These are phyloP conservation scores for Saturnispora kantuleensis DNA, from an alignment of 805 yeast species.

Conservation along the genomic window DNA sequence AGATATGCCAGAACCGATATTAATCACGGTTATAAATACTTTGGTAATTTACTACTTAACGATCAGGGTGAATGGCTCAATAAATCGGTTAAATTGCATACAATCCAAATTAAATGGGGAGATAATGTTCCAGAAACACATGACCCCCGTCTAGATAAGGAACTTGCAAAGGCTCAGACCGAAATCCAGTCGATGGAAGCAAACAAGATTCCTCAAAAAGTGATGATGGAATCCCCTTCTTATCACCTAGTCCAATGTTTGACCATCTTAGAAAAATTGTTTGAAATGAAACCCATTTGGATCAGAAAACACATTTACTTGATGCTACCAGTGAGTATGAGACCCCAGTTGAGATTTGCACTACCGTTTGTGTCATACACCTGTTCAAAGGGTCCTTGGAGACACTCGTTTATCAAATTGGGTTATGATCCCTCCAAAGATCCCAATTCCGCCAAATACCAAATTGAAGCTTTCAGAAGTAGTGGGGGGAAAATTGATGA, in stretches of 20 bases:
- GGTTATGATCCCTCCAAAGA: conserved; percentile 71
- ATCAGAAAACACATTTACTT: conserved; percentile 61
- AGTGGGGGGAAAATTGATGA: conserved; percentile 19
- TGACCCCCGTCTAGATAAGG: conserved; percentile 38
- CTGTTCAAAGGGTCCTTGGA: conserved; percentile 89
- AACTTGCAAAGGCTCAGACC: conserved; percentile 28
- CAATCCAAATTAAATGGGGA: conserved; percentile 43
- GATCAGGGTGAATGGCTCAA: conserved; percentile 47
- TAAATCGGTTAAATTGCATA: conserved; percentile 38
- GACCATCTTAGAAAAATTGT: conserved; percentile 36
- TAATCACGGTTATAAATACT: conserved; percentile 71
- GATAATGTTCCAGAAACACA: conserved; percentile 40
- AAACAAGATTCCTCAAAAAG: conserved; percentile 14
- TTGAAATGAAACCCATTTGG: conserved; percentile 75
- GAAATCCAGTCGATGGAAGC: conserved; percentile 28
- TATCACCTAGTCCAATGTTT: conserved; percentile 35
- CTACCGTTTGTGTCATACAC: conserved; percentile 77
- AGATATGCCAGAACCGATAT: conserved; percentile 64
- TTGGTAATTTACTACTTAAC: conserved; percentile 55
- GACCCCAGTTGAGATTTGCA: conserved; percentile 53
- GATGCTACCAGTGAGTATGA: conserved; percentile 39
- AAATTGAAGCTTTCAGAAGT: conserved; percentile 72
- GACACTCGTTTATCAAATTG: conserved; percentile 69
- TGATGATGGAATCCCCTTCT: conserved; percentile 21
- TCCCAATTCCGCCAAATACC: conserved; percentile 49